phyloP scores from a whole-genome alignment of 768 basidiomycete species.

The Termitomyces sp. region DNA sequence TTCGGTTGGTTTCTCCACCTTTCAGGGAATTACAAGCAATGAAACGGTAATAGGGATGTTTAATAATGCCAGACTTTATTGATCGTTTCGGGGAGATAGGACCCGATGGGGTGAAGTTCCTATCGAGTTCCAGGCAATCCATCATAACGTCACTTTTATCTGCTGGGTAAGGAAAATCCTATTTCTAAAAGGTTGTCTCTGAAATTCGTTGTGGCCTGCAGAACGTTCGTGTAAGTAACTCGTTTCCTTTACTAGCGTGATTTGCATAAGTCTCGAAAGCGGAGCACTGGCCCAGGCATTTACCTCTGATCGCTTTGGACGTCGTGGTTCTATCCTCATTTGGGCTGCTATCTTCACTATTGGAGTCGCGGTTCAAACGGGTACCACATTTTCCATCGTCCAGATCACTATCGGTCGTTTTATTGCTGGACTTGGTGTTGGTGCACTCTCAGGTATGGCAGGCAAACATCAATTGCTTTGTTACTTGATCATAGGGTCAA shows the following conservation, averaged over 20 bases:
- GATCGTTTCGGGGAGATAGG: conserved; percentile 55
- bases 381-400: conserved; percentile 48
- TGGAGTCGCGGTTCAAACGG: conserved; percentile 68
- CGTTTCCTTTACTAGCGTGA: neutral
- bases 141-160: conserved; percentile 77
- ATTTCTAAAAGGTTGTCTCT: neutral
- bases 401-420: conserved; percentile 74
- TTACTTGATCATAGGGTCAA: neutral
- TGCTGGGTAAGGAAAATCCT: conserved; percentile 47
- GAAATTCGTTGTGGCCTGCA: conserved; percentile 8
- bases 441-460: conserved; percentile 58
- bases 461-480: neutral
- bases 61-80: conserved; percentile 78
- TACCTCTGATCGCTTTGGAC: conserved; percentile 68
- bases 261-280: conserved; percentile 20
- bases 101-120: conserved; percentile 38
- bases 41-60: conserved; percentile 48
- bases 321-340: conserved; percentile 68
- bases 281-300: conserved; percentile 69
- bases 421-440: conserved; percentile 73
- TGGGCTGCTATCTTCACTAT: conserved; percentile 72
- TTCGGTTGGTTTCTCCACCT: conserved; percentile 37
- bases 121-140: conserved; percentile 62
- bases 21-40: neutral
- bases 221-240: conserved; percentile 45